A percentile compares a stretch with the other conserved stretches of the same genome.
phyloP scores from a whole-genome alignment of 106 monocot genomes.

The Amphibolis antarctica region DNA sequence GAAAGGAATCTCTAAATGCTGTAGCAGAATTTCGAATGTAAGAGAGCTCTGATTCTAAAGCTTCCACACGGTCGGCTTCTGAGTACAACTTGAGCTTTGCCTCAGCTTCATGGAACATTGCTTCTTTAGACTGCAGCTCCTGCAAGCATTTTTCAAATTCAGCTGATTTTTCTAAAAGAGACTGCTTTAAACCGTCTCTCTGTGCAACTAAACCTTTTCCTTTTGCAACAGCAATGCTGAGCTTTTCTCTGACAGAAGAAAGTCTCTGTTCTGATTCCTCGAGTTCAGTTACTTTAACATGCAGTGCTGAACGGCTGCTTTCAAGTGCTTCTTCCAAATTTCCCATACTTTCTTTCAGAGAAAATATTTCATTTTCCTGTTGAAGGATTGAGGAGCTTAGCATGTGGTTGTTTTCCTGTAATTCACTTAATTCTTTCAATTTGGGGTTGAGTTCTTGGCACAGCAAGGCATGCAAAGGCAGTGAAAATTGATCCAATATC shows the following conservation, averaged over 20 bases:
- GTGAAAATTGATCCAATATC: constrained; percentile 26
- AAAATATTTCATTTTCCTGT: constrained; percentile 50
- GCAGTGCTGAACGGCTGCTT: constrained; percentile 33
- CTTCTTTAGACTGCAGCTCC: constrained; percentile 54
- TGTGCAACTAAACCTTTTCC: constrained; percentile 92
- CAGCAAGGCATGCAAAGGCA: constrained; percentile 48
- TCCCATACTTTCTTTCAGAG: constrained; percentile 34
- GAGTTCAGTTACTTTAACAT: constrained; percentile 54
- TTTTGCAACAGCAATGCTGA: constrained; percentile 92
- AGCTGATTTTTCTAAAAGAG: constrained; percentile 47
- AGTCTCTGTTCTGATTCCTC: constrained; percentile 80
- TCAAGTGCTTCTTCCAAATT: constrained; percentile 47
- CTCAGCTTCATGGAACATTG: constrained; percentile 48
- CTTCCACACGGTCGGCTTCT: constrained; percentile 81
- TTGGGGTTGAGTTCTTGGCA: constrained; percentile 39
- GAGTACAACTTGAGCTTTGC: constrained; percentile 67
- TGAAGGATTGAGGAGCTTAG: constrained; percentile 29
- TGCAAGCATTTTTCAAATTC: constrained; percentile 72
- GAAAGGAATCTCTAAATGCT: constrained; percentile 92
- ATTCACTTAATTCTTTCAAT: constrained; percentile 26
- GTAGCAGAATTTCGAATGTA: constrained; percentile 91
- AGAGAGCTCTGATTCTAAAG: constrained; percentile 95
- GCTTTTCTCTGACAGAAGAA: constrained; percentile 82
- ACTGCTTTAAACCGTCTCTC: constrained; percentile 79
- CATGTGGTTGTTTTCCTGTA: constrained; percentile 34